Conservation (phyloP, 768 basidiomycete species). For the Leucosporidium creatinivorum region DNA sequence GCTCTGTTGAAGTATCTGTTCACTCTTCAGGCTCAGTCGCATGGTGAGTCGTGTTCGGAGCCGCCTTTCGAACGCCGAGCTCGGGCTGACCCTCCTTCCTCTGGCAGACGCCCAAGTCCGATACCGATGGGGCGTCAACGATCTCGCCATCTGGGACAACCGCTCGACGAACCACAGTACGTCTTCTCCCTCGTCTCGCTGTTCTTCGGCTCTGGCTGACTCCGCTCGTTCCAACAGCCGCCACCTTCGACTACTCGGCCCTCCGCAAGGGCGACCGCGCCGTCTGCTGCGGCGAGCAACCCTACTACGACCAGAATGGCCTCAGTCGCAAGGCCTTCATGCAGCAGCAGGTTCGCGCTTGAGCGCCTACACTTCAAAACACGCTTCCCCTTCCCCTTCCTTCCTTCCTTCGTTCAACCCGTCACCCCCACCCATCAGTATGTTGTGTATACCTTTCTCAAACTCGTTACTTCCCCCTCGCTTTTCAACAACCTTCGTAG, state of each 20-base stretch:
- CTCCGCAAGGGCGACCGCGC: constrained; percentile 50
- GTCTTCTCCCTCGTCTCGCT: neutral
- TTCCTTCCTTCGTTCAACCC: neutral
- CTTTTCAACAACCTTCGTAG: too few species aligned
- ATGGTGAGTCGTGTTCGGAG: constrained; percentile 38
- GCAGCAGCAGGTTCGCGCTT: neutral
- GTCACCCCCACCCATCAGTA: neutral
- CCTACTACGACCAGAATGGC: constrained; percentile 48
- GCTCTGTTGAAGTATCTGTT: constrained; percentile 43
- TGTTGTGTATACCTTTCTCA: neutral
- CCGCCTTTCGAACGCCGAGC: constrained; percentile 35
- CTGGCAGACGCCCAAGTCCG: constrained; percentile 42
- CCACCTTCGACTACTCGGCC: constrained; percentile 44
- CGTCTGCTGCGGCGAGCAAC: constrained; percentile 52
- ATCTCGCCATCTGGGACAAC: constrained; percentile 19
- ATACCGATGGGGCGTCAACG: constrained; percentile 42
- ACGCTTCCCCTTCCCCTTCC: neutral
- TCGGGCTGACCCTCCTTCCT: neutral
- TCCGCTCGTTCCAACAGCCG: constrained; percentile 39
- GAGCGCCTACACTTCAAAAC: neutral
- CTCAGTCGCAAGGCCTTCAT: constrained; percentile 5
- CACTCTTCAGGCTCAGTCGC: constrained; percentile 38
- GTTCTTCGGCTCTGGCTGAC: neutral
- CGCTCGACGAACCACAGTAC: neutral
- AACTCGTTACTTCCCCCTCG: neutral